Evolutionary conservation across 345 rosid species (phyloP), one percentile per base, ranked within the genome.

Genomic region (Physaria fendleri): DNA sequence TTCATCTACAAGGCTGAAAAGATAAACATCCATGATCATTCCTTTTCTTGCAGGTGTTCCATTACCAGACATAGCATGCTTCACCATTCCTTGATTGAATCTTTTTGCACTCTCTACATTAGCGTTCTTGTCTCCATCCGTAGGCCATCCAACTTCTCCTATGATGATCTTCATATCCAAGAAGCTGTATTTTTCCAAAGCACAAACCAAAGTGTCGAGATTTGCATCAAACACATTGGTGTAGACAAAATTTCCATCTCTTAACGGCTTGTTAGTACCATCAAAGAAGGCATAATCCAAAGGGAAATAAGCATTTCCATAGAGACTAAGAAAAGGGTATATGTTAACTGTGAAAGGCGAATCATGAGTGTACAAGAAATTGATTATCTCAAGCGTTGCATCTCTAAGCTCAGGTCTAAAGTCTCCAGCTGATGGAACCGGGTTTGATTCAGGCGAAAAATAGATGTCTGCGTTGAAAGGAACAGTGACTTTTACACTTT

Each of bases 111-210:
- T 73, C 12, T 43, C 34, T 9, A 68, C 12, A 35, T 85, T 85
- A 2, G 90, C 90, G 29, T 52, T 72, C 57, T 64, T 74, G 37
- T 85, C 75, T 17, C 94, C 90, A 21, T 88, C 90, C 0, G 90
- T 88, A 18, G 94, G 96, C 94, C 96, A 85, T 16, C 96, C 96
- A 0, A 85, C 77, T 46, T 88, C 96, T 52, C 96, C 94, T 1
- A 85, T 69, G 0, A 88, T 64, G 38, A 88, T 80, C 52, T 73
- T 71, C 86, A 81, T 72, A 28, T 71, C 78, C 24, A 85, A 38
- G 65, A 81, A 88, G 53, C 90, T 88, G 17, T 86, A 81, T 62
- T 65, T 88, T 17, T 74, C 71, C 38, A 88, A 65, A 8, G 96
- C 82, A 29, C 79, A 60, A 5, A 81, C 59, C 20, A 88, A 82